Conservation (phyloP, 805 yeast species). For the Ogataea trehaloabstinens region DNA sequence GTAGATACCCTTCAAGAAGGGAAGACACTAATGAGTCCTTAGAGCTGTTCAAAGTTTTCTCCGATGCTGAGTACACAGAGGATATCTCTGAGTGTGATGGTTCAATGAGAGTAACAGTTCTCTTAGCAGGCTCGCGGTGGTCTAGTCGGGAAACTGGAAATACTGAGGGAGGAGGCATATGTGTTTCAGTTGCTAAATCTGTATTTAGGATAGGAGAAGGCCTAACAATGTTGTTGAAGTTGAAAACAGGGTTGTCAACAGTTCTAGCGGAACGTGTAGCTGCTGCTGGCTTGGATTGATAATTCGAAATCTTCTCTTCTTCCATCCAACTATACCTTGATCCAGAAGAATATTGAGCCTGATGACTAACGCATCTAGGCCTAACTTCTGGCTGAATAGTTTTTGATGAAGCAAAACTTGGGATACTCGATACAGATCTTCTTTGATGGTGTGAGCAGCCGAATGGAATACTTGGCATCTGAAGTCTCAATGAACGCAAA, state of each 20-base stretch:
- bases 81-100: neutral
- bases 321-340: neutral
- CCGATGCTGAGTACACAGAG: neutral
- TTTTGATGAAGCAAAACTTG: neutral
- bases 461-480: neutral
- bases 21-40: constrained; percentile 12
- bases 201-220: neutral
- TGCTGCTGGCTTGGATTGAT: neutral
- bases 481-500: neutral
- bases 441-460: neutral
- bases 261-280: neutral
- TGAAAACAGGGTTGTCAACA: neutral
- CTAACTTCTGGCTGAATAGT: neutral
- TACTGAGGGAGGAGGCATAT: neutral
- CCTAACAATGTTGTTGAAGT: neutral
- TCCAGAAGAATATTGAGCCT: neutral
- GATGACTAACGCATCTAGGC: neutral
- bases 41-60: constrained; percentile 6
- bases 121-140: neutral
- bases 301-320: neutral
- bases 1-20: constrained; percentile 13
- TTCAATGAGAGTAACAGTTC: neutral
- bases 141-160: no score
- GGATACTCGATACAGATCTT: constrained; percentile 1
- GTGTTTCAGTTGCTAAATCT: neutral